phyloP scores from a whole-genome alignment of 495 filamentous ascomycete species.

The Penicillium herquei region DNA sequence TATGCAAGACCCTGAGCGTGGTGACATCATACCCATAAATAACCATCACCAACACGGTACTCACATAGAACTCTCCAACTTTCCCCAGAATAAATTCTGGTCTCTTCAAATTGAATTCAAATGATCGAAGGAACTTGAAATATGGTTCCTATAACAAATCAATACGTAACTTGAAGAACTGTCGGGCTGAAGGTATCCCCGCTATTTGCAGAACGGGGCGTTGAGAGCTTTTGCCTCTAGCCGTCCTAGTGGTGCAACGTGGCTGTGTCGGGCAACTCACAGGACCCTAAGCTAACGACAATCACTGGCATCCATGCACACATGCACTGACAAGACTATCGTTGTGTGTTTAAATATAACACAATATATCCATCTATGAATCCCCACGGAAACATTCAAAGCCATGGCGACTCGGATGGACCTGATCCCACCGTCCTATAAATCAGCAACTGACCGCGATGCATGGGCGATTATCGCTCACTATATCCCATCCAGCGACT shows the following conservation, averaged over 20 bases:
- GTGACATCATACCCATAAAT: not conserved
- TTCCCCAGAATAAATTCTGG: not conserved
- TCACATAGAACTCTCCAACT: not conserved
- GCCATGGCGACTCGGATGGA: slow-evolving; percentile 46
- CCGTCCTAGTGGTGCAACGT: not conserved
- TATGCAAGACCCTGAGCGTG: no score
- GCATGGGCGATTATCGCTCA: slow-evolving; percentile 61
- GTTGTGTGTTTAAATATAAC: not conserved
- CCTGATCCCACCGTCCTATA: slow-evolving; percentile 58
- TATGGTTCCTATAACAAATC: no score
- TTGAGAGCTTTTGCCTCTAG: not conserved
- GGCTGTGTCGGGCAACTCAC: slow-evolving; percentile 1
- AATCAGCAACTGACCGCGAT: slow-evolving; percentile 56
- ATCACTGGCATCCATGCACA: no score
- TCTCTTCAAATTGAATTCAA: no score
- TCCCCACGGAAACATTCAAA: not conserved
- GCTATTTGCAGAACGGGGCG: not conserved
- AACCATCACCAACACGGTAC: not conserved
- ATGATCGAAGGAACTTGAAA: no score
- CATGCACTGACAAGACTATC: not conserved
- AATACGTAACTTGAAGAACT: no score
- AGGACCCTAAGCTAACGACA: not conserved
- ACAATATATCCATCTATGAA: not conserved
- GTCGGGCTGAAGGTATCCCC: no score
- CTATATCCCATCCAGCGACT: slow-evolving; percentile 57